Conservation (phyloP, 148 eudicot species). For the Dianthus caryophyllus region DNA sequence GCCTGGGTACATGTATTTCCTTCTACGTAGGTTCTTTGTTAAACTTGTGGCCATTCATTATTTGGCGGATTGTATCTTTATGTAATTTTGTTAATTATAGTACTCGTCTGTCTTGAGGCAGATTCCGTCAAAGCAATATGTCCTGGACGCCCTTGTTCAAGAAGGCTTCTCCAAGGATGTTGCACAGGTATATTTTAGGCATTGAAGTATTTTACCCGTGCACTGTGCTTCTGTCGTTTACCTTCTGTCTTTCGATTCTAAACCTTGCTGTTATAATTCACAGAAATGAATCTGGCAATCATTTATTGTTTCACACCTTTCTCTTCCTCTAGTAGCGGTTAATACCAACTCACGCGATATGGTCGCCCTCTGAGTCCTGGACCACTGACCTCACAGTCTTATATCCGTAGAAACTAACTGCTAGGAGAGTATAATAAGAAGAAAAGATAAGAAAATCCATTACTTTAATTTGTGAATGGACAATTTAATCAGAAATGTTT, state of each 20-base stretch:
- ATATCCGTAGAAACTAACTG: no score
- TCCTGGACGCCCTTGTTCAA: slow-evolving; percentile 53
- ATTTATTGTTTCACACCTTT: background rate
- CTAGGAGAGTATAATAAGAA: no score
- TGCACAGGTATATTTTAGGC: slow-evolving; percentile 55
- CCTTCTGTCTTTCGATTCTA: slow-evolving; percentile 10
- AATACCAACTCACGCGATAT: no score
- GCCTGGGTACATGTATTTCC: background rate
- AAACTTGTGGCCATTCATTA: background rate
- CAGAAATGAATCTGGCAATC: background rate
- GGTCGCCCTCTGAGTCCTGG: background rate
- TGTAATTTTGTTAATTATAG: slow-evolving; percentile 1
- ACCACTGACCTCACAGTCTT: background rate
- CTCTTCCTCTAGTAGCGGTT: background rate
- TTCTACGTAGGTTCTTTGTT: slow-evolving; percentile 7
- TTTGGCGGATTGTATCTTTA: background rate
- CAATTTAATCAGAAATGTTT: no score
- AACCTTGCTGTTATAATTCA: background rate
- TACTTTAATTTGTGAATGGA: no score
- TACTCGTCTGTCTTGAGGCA: slow-evolving; percentile 35
- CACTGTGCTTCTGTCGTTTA: background rate
- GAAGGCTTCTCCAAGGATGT: slow-evolving; percentile 83
- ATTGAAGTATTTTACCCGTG: background rate
- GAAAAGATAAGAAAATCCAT: background rate
- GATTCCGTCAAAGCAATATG: slow-evolving; percentile 72